A percentile compares a stretch with the other conserved stretches of the same genome.
Evolutionary conservation across 768 basidiomycete genomes (phyloP).

Genomic region (Chalciporus piperatus): DNA sequence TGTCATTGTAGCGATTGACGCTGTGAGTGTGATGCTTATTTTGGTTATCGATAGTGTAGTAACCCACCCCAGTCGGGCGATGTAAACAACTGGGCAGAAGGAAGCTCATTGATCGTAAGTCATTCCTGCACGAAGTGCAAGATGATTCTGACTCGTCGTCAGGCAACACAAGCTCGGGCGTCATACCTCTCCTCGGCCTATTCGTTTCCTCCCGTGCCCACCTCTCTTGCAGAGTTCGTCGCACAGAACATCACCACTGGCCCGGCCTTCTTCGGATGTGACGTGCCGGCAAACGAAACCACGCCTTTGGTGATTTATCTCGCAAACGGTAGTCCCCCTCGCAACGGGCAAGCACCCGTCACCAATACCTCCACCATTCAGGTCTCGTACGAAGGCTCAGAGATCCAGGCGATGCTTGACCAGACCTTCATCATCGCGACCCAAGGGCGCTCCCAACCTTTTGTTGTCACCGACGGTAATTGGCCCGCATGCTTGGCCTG

Average conservation of each 20-base stretch:
- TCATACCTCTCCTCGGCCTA: constrained; percentile 33
- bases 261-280: constrained; percentile 50
- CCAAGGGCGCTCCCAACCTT: constrained; percentile 38
- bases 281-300: constrained; percentile 23
- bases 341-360: constrained; percentile 33
- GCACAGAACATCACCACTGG: constrained; percentile 34
- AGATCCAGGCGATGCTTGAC: constrained; percentile 43
- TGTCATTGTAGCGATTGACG: constrained; percentile 50
- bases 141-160: neutral
- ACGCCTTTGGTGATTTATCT: constrained; percentile 56
- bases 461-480: constrained; percentile 33
- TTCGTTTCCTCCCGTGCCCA: constrained; percentile 33
- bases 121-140: neutral
- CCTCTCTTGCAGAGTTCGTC: constrained; percentile 26
- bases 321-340: constrained; percentile 50
- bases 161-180: constrained; percentile 39
- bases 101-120: constrained; percentile 27
- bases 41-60: neutral
- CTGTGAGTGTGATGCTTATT: constrained; percentile 14
- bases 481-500: constrained; percentile 54
- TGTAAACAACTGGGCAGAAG: constrained; percentile 18
- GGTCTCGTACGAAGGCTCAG: constrained; percentile 33
- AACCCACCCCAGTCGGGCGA: constrained; percentile 13
- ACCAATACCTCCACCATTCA: constrained; percentile 45
- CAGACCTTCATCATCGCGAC: constrained; percentile 43